phyloP scores from a whole-genome alignment of 2,329 filamentous ascomycete species.

The Calonectria pteridis region DNA sequence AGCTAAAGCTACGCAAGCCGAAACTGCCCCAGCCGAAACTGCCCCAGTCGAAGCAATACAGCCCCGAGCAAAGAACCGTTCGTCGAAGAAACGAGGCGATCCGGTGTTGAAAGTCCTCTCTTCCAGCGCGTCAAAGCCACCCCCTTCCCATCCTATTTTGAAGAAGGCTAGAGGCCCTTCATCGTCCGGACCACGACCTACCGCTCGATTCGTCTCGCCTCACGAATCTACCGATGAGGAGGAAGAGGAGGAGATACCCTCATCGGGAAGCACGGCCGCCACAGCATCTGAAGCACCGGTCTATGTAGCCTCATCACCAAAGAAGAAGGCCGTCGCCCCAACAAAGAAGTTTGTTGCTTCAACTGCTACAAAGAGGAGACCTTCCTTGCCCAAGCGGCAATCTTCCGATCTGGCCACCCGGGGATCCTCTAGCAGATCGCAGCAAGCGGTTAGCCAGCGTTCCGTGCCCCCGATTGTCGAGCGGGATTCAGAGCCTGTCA shows the following conservation, averaged over 20 bases:
- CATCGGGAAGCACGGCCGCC: constrained; percentile 55
- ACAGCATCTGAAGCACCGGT: constrained; percentile 48
- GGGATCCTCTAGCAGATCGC: constrained; percentile 45
- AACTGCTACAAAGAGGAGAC: constrained; percentile 58
- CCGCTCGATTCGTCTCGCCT: constrained; percentile 71
- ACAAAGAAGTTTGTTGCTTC: constrained; percentile 59
- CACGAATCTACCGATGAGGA: constrained; percentile 61
- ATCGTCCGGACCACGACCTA: constrained; percentile 66
- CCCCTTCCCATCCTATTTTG: constrained; percentile 68
- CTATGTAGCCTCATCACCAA: constrained; percentile 43
- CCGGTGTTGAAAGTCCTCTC: constrained; percentile 47
- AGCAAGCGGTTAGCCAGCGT: constrained; percentile 40
- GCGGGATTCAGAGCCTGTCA: constrained; percentile 22
- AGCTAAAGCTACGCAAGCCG: neutral
- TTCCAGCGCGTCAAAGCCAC: constrained; percentile 58
- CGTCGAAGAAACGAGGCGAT: constrained; percentile 37
- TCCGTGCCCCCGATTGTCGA: constrained; percentile 47
- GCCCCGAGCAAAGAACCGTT: constrained; percentile 30
- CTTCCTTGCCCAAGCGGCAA: constrained; percentile 59
- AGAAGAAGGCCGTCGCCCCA: constrained; percentile 42
- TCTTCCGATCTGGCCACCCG: constrained; percentile 49
- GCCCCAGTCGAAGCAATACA: constrained; percentile 32
- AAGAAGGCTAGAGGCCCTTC: constrained; percentile 70
- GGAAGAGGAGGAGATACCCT: constrained; percentile 56
- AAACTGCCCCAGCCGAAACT: constrained; percentile 39